phyloP scores from a whole-genome alignment of 2,329 filamentous ascomycete species.

The Paecilomyces niveus region DNA sequence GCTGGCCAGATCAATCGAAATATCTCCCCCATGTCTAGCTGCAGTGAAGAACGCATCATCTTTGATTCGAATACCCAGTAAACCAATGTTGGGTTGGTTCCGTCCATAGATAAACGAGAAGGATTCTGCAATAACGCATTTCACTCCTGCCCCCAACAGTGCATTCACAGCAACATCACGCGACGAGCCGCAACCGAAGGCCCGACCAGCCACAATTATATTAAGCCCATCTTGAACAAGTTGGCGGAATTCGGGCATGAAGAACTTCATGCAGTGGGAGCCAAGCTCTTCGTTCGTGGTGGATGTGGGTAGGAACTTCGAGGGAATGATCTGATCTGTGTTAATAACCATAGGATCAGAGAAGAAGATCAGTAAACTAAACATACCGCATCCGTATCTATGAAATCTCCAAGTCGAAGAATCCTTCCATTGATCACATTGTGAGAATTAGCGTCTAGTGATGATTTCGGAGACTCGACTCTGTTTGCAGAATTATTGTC shows the following conservation, averaged over 20 bases:
- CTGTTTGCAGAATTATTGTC: neutral
- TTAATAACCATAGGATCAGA: neutral
- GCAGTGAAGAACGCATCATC: slow-evolving; percentile 34
- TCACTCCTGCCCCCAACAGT: slow-evolving; percentile 30
- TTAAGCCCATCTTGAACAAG: slow-evolving; percentile 28
- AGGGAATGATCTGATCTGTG: slow-evolving; percentile 30
- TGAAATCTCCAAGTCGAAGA: slow-evolving; percentile 37
- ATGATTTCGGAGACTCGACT: neutral
- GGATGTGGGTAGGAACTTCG: slow-evolving; percentile 27
- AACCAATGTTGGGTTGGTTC: slow-evolving; percentile 40
- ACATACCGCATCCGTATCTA: slow-evolving; percentile 35
- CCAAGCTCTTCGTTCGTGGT: slow-evolving; percentile 28
- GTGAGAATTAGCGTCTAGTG: neutral
- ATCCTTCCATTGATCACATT: slow-evolving; percentile 27
- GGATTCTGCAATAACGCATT: slow-evolving; percentile 39
- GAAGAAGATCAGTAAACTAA: neutral
- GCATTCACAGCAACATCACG: slow-evolving; percentile 39
- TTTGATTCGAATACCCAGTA: slow-evolving; percentile 37
- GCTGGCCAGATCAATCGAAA: slow-evolving; percentile 29
- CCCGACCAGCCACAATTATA: slow-evolving; percentile 40
- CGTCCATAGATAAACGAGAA: slow-evolving; percentile 43
- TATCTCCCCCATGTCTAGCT: slow-evolving; percentile 25
- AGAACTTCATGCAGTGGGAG: slow-evolving; percentile 34
- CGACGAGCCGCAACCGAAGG: slow-evolving; percentile 42
- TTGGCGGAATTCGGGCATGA: slow-evolving; percentile 34